phyloP scores from a whole-genome alignment of 148 eudicot genomes.

The Rheum nobile region DNA sequence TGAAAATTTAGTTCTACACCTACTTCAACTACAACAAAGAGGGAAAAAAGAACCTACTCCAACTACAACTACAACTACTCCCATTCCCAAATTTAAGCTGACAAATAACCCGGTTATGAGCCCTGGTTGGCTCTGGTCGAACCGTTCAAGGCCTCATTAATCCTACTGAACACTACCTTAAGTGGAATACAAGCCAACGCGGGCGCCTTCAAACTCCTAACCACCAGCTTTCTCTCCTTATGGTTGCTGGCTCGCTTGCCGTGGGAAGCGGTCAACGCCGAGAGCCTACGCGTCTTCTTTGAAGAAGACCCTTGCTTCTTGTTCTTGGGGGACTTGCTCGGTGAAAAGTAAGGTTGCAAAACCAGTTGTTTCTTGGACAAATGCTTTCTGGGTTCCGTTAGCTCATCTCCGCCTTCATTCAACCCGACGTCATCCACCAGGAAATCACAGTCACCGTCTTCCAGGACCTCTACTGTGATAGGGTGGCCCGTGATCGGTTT shows the following conservation, averaged over 20 bases:
- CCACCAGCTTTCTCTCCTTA: constrained; percentile 24
- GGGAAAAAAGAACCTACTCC: background rate
- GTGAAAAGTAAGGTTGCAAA: constrained; percentile 16
- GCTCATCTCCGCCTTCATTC: constrained; percentile 13
- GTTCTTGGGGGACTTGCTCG: constrained; percentile 27
- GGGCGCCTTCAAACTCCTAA: constrained; percentile 40
- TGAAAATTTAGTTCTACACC: background rate
- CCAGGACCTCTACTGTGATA: constrained; percentile 47
- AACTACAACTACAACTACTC: background rate
- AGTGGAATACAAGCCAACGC: constrained; percentile 74
- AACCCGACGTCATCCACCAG: background rate
- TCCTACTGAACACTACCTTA: constrained; percentile 61
- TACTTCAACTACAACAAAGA: background rate
- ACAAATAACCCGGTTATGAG: background rate
- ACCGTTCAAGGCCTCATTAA: constrained; percentile 51
- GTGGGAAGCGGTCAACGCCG: constrained; percentile 45
- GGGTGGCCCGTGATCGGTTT: constrained; percentile 73
- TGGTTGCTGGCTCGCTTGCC: constrained; percentile 12
- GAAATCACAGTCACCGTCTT: constrained; percentile 45
- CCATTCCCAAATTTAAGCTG: background rate
- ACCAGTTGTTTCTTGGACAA: constrained; percentile 19
- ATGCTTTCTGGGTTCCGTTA: constrained; percentile 14
- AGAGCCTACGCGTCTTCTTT: constrained; percentile 63
- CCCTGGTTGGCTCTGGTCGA: constrained; percentile 11
- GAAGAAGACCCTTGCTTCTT: constrained; percentile 32